These are phyloP conservation scores for Tetrahymena thermophila DNA, from an alignment of 73 alveolate species.

Conservation along the genomic window DNA sequence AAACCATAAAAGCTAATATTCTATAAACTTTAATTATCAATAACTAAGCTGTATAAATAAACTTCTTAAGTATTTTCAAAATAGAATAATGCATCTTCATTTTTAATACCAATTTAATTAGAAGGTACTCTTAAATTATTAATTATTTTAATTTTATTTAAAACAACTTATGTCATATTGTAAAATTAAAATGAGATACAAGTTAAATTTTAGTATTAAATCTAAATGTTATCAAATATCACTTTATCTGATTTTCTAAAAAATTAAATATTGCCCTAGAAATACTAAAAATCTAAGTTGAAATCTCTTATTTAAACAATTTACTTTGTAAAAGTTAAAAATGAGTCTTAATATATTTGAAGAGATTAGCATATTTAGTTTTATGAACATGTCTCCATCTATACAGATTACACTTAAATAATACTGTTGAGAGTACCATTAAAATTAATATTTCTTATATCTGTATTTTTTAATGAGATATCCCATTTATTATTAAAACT, in stretches of 20 bases:
- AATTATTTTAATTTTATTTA: background rate
- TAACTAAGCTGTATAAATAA: background rate
- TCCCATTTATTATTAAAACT: background rate
- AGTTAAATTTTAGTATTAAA: background rate
- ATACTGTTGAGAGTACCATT: background rate
- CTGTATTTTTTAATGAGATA: background rate
- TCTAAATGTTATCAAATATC: background rate
- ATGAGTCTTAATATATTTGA: background rate
- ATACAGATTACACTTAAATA: background rate
- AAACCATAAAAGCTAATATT: background rate
- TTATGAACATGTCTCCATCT: background rate
- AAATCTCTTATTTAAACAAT: background rate
- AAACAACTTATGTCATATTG: background rate
- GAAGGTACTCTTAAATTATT: background rate
- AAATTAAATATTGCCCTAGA: background rate
- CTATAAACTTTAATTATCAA: background rate
- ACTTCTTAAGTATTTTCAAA: background rate
- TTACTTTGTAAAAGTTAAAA: background rate
- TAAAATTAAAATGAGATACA: background rate
- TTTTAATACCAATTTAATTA: background rate
- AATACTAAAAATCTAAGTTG: background rate
- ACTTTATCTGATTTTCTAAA: background rate
- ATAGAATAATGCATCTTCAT: background rate
- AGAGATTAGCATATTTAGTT: background rate
- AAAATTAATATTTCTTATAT: background rate